Evolutionary conservation across 768 basidiomycete genomes (phyloP).

Genomic region (Serpula lacrymans): DNA sequence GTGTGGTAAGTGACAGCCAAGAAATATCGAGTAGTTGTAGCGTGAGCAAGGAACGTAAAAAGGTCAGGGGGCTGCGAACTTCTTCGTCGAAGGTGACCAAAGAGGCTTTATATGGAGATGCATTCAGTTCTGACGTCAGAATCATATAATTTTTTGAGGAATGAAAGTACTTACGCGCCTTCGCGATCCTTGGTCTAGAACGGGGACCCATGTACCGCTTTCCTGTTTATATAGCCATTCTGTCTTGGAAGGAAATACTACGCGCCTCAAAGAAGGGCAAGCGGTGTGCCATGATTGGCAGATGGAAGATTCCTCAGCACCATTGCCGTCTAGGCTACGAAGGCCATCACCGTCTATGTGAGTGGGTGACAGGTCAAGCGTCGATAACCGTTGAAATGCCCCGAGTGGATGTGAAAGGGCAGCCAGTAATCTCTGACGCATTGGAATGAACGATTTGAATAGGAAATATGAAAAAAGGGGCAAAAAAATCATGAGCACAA

Average conservation of each 20-base stretch:
- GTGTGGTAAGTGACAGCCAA: background rate
- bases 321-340: conserved; percentile 18
- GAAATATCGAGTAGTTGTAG: background rate
- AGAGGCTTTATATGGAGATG: too few species aligned
- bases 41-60: background rate
- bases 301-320: conserved; percentile 46
- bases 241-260: conserved; percentile 54
- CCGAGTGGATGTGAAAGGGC: conserved; percentile 57
- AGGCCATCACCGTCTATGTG: conserved; percentile 42
- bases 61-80: conserved; percentile 1
- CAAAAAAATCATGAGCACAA: conserved; percentile 8
- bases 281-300: conserved; percentile 53
- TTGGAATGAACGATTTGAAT: conserved; percentile 1
- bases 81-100: conserved; percentile 7
- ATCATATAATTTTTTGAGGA: background rate
- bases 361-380: conserved; percentile 62
- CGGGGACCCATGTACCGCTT: conserved; percentile 29
- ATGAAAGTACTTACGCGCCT: conserved; percentile 2
- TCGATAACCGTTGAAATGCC: conserved; percentile 44
- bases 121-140: too few species aligned
- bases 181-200: conserved; percentile 1
- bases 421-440: conserved; percentile 49
- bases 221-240: conserved; percentile 44
- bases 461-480: conserved; percentile 3
- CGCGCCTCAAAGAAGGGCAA: conserved; percentile 49